These are phyloP conservation scores for Aurinia saxatilis DNA, from an alignment of 345 rosid species.

Conservation along the genomic window DNA sequence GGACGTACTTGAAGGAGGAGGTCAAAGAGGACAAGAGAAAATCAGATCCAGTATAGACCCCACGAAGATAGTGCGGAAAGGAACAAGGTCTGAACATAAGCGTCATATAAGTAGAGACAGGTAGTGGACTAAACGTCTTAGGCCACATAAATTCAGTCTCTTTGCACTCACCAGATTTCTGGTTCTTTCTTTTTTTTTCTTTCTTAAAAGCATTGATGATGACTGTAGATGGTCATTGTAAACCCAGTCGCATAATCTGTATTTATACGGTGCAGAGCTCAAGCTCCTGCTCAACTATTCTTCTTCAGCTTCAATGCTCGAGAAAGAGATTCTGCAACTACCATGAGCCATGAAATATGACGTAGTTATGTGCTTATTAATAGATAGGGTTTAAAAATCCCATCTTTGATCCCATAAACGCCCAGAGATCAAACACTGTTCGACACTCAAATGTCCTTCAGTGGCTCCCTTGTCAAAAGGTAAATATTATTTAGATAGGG, in stretches of 20 bases:
- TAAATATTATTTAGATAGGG: not conserved
- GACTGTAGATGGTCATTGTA: constrained; percentile 17
- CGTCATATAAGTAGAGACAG: constrained; percentile 22
- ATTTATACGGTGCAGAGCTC: constrained; percentile 17
- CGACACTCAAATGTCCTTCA: not conserved
- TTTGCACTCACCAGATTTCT: constrained; percentile 16
- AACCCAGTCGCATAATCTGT: constrained; percentile 2
- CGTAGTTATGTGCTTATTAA: too few relatives aligned
- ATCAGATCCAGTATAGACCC: constrained; percentile 17
- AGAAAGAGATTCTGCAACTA: too few relatives aligned
- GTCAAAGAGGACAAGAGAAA: constrained; percentile 9
- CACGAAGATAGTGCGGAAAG: constrained; percentile 10
- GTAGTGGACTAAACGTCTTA: constrained; percentile 10
- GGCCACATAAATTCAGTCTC: constrained; percentile 7
- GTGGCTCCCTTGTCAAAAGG: not conserved
- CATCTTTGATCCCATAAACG: too few relatives aligned
- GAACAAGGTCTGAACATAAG: constrained; percentile 9
- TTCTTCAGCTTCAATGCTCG: too few relatives aligned
- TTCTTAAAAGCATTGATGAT: constrained; percentile 3
- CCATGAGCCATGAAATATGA: too few relatives aligned
- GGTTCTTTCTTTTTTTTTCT: not conserved
- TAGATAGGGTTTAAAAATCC: too few relatives aligned
- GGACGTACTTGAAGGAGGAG: constrained; percentile 8
- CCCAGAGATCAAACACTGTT: too few relatives aligned
- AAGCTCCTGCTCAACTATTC: not conserved